Base-by-base conservation (phyloP, 768 basidiomycete species). In the Lactarius sp. region DNA sequence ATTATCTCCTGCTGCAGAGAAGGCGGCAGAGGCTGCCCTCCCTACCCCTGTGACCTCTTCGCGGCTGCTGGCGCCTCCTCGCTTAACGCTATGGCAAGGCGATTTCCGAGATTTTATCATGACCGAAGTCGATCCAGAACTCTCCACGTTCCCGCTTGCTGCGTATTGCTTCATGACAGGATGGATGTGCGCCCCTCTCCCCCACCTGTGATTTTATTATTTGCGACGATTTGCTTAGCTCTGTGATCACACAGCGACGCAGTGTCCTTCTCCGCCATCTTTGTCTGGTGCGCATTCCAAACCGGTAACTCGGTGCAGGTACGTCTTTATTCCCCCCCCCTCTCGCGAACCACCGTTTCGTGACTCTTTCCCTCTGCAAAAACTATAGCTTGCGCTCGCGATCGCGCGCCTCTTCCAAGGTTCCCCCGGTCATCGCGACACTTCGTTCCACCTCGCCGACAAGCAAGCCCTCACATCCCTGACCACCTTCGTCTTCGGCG, bases 261-360 rank as follows among this genome's bases (percentile, higher is more conserved):
- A 1, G 77, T 92, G 34, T 85, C 83, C 3, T 92, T 92, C 76
- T 84, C 88, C 50, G 87, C 91, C 2, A 77, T 90, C 52, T 92
- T 85, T 72, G 83, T 92, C 13, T 93, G 91, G 89, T 88, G 86
- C 73, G 90, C 86, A 14, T 92, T 92, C 74, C 90, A 92, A 73
- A 92, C 90, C 0, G 90, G 88, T 56, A 90, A 90, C 71, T 83
- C 84, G 67, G 79, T 83, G 10, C 86, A 88, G 77, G 85, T 86
- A 69, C 61, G 75, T 68, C 39, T 3, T 52, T 12, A 3, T 20
- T 18, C 16, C 4, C 42, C 55, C 4, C 22, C 27, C 42, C 66
- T 47, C 27, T 49, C 41, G 58, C 42, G 59, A 22, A 55, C 54
- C 41, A 53, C 53, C 58, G 54, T 20, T 14, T 47, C 22, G 56